Conservation (phyloP, 805 yeast genomes). For the Saccharomycodes ludwigii region DNA sequence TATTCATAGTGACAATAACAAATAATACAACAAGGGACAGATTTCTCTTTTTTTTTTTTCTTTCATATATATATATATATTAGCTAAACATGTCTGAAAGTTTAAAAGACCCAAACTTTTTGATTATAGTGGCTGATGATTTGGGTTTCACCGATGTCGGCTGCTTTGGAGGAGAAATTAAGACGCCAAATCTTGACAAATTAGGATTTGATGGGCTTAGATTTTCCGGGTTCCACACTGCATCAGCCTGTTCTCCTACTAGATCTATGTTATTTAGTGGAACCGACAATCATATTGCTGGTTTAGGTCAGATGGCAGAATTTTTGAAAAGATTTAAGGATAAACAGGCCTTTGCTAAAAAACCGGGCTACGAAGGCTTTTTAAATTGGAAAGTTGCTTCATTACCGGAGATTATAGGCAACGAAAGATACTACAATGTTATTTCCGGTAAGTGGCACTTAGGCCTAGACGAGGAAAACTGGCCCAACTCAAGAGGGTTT, state of each 20-base stretch:
- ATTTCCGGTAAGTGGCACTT: constrained; percentile 53
- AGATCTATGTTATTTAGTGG: constrained; percentile 50
- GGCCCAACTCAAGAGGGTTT: constrained; percentile 40
- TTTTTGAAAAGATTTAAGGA: constrained; percentile 28
- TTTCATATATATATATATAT: too few relatives aligned
- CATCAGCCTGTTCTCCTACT: constrained; percentile 55
- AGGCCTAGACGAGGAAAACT: constrained; percentile 34
- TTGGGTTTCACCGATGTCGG: constrained; percentile 45
- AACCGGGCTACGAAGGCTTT: constrained; percentile 46
- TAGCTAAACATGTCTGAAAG: too few relatives aligned
- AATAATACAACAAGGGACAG: too few relatives aligned
- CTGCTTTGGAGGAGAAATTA: constrained; percentile 45
- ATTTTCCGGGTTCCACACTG: constrained; percentile 49
- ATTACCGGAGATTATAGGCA: constrained; percentile 37
- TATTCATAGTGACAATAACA: too few relatives aligned
- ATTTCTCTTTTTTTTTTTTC: too few relatives aligned
- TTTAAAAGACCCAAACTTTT: constrained; percentile 35
- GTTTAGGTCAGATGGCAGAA: constrained; percentile 47
- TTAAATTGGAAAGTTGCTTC: constrained; percentile 40
- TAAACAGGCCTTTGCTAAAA: constrained; percentile 26
- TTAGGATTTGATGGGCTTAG: constrained; percentile 34
- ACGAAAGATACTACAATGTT: constrained; percentile 35
- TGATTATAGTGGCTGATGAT: constrained; percentile 49
- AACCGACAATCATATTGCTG: constrained; percentile 50
- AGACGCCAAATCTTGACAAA: constrained; percentile 38